Evolutionary conservation across 192 early-diverging fungal genomes (phyloP), one percentile per base, ranked within the genome.

Genomic region (Pilaira anomala): DNA sequence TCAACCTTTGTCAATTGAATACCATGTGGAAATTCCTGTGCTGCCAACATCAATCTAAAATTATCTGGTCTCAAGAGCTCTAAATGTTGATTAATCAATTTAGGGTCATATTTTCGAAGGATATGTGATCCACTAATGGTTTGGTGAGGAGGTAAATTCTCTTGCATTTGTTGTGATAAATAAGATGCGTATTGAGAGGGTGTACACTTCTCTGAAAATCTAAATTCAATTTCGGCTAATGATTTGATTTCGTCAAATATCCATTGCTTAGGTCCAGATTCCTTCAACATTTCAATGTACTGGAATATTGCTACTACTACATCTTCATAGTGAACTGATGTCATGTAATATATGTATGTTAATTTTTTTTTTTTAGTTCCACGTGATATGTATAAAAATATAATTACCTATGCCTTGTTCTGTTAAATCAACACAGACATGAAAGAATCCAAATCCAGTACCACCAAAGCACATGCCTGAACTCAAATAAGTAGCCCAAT

Each of bases 221-320:
- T 75, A 70, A 92, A 92, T 1, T 64, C 65, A 6, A 80, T 73
- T 11, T 66, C 59, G 21, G 76, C 65, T 39, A 83, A 51, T 11
- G 74, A 68, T 40, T 73, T 48, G 65, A 85, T 80, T 78, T 98
- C 94, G 36, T 91, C 80, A 73, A 86, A 95, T 50, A 93, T 87
- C 85, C 91, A 94, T 44, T 86, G 74, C 63, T 91, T 82, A 25
- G 88, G 70, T 13, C 88, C 90, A 26, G 67, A 70, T 16, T 72
- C 49, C 54, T 79, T 80, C 36, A 98, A 65, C 88, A 98, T 88
- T 36, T 86, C 74, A 65, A 97, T 89, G 67, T 93, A 98, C 67
- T 93, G 86, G 75, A 97, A 98, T 7, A 97, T 69, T n/a, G 86
- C 76, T 1, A 77, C 69, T 25, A 96, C 77, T 1, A 97, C 87